phyloP scores from a whole-genome alignment of 768 basidiomycete species.

The Tulasnella calospora region DNA sequence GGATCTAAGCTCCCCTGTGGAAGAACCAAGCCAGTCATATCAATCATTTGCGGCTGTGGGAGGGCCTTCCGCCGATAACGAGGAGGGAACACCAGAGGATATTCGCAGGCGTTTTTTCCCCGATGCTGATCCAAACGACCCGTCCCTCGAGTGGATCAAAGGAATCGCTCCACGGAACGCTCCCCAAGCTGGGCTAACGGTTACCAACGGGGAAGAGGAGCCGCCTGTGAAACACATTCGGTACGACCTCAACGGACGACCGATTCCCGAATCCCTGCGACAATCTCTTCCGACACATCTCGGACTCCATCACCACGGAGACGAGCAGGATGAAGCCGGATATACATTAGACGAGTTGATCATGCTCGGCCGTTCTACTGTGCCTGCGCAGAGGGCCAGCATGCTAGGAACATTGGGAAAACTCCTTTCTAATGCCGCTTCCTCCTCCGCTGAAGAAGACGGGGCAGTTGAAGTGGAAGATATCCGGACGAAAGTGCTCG shows the following conservation, averaged over 20 bases:
- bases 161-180: constrained; percentile 31
- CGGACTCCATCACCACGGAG: constrained; percentile 87
- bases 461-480: constrained; percentile 35
- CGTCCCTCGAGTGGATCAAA: constrained; percentile 75
- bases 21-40: neutral
- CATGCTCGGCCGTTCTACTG: constrained; percentile 69
- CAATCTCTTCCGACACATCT: constrained; percentile 70
- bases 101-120: constrained; percentile 85
- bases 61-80: neutral
- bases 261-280: constrained; percentile 54
- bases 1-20: neutral
- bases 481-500: constrained; percentile 58
- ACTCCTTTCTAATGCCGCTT: constrained; percentile 43
- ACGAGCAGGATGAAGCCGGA: constrained; percentile 65
- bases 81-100: constrained; percentile 66
- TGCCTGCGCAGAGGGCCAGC: constrained; percentile 73
- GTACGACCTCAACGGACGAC: constrained; percentile 65
- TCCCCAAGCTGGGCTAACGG: constrained; percentile 26
- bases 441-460: constrained; percentile 33
- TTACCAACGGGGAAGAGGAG: constrained; percentile 33
- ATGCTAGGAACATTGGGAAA: constrained; percentile 71
- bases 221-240: constrained; percentile 38
- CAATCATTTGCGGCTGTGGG: neutral
- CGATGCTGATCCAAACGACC: constrained; percentile 57
- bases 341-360: constrained; percentile 87